Evolutionary conservation across 192 early-diverging fungal species (phyloP).

Genomic region (Oehlia diaphana): DNA sequence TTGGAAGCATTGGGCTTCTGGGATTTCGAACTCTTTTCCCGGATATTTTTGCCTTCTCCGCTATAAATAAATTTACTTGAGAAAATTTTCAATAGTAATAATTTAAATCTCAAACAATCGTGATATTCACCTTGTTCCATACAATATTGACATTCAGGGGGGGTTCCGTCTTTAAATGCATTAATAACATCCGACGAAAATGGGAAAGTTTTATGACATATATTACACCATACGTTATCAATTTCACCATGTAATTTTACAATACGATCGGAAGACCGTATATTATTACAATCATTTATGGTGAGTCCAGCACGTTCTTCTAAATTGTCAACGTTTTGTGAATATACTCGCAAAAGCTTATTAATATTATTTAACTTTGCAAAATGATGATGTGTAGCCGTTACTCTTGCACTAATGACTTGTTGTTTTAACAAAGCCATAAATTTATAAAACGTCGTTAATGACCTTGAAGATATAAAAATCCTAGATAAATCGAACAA

Average conservation of each 20-base stretch:
- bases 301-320: slow-evolving; percentile 52
- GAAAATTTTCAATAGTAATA: background rate
- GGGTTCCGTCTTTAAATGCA: background rate
- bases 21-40: background rate
- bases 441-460: slow-evolving; percentile 64
- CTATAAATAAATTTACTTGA: background rate
- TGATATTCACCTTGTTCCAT: background rate
- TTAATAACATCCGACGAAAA: background rate
- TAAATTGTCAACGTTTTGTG: slow-evolving; percentile 90
- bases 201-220: background rate
- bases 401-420: slow-evolving; percentile 62
- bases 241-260: background rate
- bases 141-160: background rate
- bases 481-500: slow-evolving; percentile 70
- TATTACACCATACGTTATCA: background rate
- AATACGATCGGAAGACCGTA: background rate
- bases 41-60: background rate
- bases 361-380: slow-evolving; percentile 62
- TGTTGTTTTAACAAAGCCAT: slow-evolving; percentile 78
- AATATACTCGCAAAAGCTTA: slow-evolving; percentile 85
- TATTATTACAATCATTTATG: background rate
- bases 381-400: slow-evolving; percentile 80
- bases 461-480: slow-evolving; percentile 59
- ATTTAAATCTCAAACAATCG: background rate
- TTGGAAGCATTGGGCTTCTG: background rate